A percentile compares a stretch with the other conserved stretches of the same genome.
These are phyloP conservation scores for Aspergillaceae sp. DNA, from an alignment of 2,329 filamentous ascomycete species.

Conservation along the genomic window DNA sequence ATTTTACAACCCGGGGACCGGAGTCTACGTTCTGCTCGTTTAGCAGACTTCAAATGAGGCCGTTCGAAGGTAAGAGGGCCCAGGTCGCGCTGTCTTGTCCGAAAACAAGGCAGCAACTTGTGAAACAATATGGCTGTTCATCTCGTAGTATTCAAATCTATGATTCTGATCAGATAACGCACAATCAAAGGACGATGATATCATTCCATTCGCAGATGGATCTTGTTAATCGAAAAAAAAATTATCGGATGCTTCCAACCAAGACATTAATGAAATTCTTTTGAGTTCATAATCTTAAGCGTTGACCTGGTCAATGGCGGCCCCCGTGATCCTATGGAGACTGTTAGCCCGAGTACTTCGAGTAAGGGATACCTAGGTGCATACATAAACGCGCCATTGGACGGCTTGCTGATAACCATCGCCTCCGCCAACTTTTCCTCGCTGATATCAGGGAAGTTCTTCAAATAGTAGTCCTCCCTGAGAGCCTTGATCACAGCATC, in stretches of 20 bases:
- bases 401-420: slow-evolving; percentile 79
- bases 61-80: no score
- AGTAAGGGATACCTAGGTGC: slow-evolving; percentile 6
- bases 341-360: slow-evolving; percentile 6
- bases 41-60: no score
- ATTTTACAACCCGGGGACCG: no score
- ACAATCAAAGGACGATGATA: neutral
- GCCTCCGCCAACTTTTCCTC: slow-evolving; percentile 68
- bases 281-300: slow-evolving; percentile 13
- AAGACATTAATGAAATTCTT: neutral
- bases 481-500: slow-evolving; percentile 67
- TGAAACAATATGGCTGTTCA: neutral
- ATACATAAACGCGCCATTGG: slow-evolving; percentile 37
- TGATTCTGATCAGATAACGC: neutral
- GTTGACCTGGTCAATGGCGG: slow-evolving; percentile 27
- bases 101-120: no score
- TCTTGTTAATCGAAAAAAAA: no score
- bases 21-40: no score
- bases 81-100: no score
- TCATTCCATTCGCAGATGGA: neutral
- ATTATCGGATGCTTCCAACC: neutral
- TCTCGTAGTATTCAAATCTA: neutral
- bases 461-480: slow-evolving; percentile 72
- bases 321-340: slow-evolving; percentile 25
- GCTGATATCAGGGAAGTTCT: slow-evolving; percentile 57